phyloP scores from a whole-genome alignment of 2,329 filamentous ascomycete genomes.

The Pseudogymnoascus sp. region DNA sequence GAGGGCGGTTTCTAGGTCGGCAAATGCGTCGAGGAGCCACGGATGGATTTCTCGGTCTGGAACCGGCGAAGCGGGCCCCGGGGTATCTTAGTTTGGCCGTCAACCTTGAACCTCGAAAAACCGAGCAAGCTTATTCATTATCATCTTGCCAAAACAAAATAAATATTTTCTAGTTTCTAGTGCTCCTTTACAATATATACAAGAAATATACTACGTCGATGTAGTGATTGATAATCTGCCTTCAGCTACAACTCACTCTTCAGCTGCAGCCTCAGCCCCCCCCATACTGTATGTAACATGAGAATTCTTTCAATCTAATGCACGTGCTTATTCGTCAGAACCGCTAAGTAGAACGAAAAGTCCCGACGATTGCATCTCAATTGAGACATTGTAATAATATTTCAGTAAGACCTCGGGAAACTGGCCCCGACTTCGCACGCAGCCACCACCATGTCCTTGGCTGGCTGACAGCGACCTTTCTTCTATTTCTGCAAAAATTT shows the following conservation, averaged over 20 bases:
- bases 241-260: neutral
- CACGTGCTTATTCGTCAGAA: neutral
- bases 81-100: neutral
- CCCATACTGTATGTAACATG: neutral
- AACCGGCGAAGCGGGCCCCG: neutral
- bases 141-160: neutral
- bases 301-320: neutral
- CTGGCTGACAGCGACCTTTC: neutral
- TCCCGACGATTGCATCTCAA: neutral
- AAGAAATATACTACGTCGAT: neutral
- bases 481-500: neutral
- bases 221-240: neutral
- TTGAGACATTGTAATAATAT: neutral
- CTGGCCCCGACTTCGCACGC: neutral
- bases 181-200: neutral
- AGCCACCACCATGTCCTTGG: neutral
- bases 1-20: neutral
- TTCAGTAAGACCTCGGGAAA: neutral
- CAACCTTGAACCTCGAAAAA: neutral
- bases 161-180: too few species aligned
- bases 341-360: neutral
- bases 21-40: neutral
- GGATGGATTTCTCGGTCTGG: conserved; percentile 5
- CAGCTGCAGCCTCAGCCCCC: neutral
- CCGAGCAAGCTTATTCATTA: neutral